Base-by-base conservation (phyloP, 2,329 filamentous ascomycete species). In the Cercospora zeae-maydis region DNA sequence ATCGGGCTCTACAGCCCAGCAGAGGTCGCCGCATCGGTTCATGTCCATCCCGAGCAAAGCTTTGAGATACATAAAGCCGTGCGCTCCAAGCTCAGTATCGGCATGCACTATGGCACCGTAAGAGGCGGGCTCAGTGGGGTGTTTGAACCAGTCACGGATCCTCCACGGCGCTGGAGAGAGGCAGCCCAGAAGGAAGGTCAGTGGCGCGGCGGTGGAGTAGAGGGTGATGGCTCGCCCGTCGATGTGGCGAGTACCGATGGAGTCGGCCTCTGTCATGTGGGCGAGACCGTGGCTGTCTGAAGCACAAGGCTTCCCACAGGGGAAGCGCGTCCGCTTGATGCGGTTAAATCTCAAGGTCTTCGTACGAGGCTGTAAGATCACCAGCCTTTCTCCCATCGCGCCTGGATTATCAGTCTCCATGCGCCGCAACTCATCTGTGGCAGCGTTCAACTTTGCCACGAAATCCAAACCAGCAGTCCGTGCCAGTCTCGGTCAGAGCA, bases 31-130 rank as follows among this genome's bases (percentile, higher is more conserved):
- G 79, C 78, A 6, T 72, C 74, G 1, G 75, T 82, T 11, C 81
- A 83, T 55, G 78, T 78, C 11, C 77, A 78, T 27, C 80, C 81
- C 0, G 80, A 81, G 62, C 80, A 83, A 64, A 78, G 78, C 5
- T 66, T 82, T 1, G 70, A 76, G 30, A 81, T 83, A 47, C 81
- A 83, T 61, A 76, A 77, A 56, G 80, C 81, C 61, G 69, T 83
- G 49, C 74, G 67, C 49, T 80, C 79, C 58, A 79, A 75, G 70
- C 78, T 77, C 66, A 81, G 79, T 33, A 76, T 83, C 27, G 81
- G 79, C 0, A 83, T 83, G 81, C 81, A 83, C 62, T 83, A 78
- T 64, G 81, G 81, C 0, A 82, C 81, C 0, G 76, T 83, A 0
- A 67, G 80, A 58, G 80, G 80, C 14, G 76, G 75, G 0, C 68